A percentile compares a stretch with the other conserved stretches of the same genome.
phyloP scores from a whole-genome alignment of 352 stramenopile genomes.

The Globisporangium irregulare region DNA sequence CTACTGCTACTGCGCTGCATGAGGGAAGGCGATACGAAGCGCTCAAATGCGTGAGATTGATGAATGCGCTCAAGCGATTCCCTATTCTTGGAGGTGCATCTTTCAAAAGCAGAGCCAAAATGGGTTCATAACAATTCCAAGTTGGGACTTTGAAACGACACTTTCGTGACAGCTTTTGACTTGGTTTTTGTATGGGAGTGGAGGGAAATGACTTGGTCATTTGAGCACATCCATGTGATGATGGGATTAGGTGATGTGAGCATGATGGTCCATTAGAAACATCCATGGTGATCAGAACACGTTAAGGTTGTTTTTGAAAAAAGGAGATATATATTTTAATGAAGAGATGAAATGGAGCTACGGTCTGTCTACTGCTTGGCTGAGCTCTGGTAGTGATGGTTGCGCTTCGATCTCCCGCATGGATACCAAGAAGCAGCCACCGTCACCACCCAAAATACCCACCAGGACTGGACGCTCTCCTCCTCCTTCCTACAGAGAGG shows the following conservation, averaged over 20 bases:
- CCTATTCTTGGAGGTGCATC: constrained; percentile 7
- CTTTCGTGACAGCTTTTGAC: neutral
- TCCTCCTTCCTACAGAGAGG: neutral
- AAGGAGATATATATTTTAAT: constrained; percentile 22
- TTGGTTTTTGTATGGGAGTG: neutral
- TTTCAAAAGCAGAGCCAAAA: neutral
- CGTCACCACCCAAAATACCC: neutral
- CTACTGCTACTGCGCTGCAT: constrained; percentile 5
- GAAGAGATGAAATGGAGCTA: constrained; percentile 13
- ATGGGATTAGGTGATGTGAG: neutral
- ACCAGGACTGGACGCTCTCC: neutral
- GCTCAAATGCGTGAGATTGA: neutral
- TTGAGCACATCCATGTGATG: neutral
- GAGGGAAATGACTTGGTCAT: neutral
- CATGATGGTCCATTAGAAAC: neutral
- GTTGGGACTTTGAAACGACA: neutral
- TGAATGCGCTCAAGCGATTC: neutral
- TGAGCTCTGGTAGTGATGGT: neutral
- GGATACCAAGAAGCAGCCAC: neutral
- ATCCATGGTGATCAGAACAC: neutral
- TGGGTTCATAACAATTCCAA: neutral
- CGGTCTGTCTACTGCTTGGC: constrained; percentile 9
- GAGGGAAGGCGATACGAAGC: neutral
- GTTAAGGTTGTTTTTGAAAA: neutral
- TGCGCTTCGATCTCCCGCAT: neutral